Conservation (phyloP, 495 filamentous ascomycete species). For the Podospora pseudocomata region DNA sequence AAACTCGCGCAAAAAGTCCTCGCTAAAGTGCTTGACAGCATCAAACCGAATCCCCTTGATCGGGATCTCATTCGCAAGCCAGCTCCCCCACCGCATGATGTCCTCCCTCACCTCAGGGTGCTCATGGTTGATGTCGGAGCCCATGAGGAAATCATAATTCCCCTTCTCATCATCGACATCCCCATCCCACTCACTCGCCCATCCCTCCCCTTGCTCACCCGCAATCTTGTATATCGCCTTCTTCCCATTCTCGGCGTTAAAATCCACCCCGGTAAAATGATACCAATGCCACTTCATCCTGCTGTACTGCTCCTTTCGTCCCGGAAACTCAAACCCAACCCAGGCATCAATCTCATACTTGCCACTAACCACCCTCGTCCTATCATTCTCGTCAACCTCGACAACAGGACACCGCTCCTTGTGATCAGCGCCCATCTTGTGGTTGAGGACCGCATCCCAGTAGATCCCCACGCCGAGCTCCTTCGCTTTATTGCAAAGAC, state of each 20-base stretch:
- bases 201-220: conserved; percentile 57
- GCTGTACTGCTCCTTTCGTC: conserved; percentile 57
- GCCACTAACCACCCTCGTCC: conserved; percentile 53
- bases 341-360: conserved; percentile 64
- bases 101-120: conserved; percentile 63
- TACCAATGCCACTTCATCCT: conserved; percentile 63
- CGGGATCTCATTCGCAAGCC: conserved; percentile 57
- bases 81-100: conserved; percentile 62
- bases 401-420: conserved; percentile 57
- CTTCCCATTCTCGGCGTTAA: conserved; percentile 53
- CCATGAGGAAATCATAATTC: conserved; percentile 61
- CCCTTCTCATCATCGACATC: conserved; percentile 65
- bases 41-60: conserved; percentile 70
- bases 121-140: conserved; percentile 62
- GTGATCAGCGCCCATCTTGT: conserved; percentile 67
- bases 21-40: conserved; percentile 68
- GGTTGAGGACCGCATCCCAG: conserved; percentile 75
- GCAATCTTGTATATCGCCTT: conserved; percentile 66
- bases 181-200: conserved; percentile 56
- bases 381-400: conserved; percentile 59
- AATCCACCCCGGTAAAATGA: conserved; percentile 70
- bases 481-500: conserved; percentile 48
- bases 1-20: conserved; percentile 59
- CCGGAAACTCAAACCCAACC: conserved; percentile 64
- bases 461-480: conserved; percentile 56